Evolutionary conservation across 257 asterid species (phyloP).

Genomic region (Penstemon davidsonii): DNA sequence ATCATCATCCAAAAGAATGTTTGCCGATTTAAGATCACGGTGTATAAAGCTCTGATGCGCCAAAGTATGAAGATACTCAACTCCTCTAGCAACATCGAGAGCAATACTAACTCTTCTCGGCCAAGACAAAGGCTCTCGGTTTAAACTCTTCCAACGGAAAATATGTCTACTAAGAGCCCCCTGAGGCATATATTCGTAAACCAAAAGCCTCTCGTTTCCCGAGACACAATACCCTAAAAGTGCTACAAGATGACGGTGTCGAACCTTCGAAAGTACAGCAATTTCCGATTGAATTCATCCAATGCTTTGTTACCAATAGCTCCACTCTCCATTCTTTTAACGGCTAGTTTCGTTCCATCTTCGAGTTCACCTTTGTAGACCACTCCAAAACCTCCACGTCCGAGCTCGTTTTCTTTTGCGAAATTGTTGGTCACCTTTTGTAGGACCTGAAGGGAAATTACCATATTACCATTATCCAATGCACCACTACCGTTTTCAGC

Average conservation of each 20-base stretch:
- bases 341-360: slow-evolving; percentile 63
- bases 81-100: slow-evolving; percentile 77
- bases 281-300: slow-evolving; percentile 80
- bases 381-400: slow-evolving; percentile 81
- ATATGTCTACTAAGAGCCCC: slow-evolving; percentile 81
- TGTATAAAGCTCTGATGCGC: slow-evolving; percentile 77
- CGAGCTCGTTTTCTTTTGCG: slow-evolving; percentile 63
- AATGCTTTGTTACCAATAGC: slow-evolving; percentile 47
- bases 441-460: slow-evolving; percentile 49
- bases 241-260: slow-evolving; percentile 76
- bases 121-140: slow-evolving; percentile 66
- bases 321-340: slow-evolving; percentile 71
- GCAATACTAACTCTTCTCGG: slow-evolving; percentile 62
- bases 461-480: slow-evolving; percentile 40
- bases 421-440: slow-evolving; percentile 57
- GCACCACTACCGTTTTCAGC: slow-evolving; percentile 26
- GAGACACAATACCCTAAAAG: slow-evolving; percentile 65
- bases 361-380: slow-evolving; percentile 69
- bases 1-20: slow-evolving; percentile 64
- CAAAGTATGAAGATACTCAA: slow-evolving; percentile 73
- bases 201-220: slow-evolving; percentile 71
- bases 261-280: slow-evolving; percentile 68
- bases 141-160: slow-evolving; percentile 58
- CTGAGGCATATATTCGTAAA: slow-evolving; percentile 74
- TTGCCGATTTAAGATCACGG: slow-evolving; percentile 76